Evolutionary conservation across 2,329 filamentous ascomycete genomes (phyloP), one percentile per base, ranked within the genome.

Genomic region (Cladosporium austrohemisphaericum): DNA sequence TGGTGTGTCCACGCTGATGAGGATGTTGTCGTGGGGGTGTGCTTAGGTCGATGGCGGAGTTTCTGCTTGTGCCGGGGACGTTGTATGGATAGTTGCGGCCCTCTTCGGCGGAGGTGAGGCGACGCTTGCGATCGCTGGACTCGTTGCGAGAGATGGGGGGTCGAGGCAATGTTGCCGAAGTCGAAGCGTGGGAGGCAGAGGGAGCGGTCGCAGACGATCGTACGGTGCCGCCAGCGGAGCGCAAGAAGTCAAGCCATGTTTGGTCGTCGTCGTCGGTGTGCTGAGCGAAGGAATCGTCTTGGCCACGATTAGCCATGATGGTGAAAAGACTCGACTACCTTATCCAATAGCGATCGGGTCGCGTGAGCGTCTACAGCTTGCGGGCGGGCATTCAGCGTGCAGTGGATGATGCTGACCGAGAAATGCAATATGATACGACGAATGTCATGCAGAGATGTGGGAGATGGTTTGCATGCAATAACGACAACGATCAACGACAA

Each of bases 41-140:
- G 19, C 56, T 63, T 35, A 63, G 52, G 38, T 63, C 57, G 45
- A 62, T 58, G 8, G 59, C 44, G n/a, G 47, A 51, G 10, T 32
- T 14, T 40, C 48, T 40, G 32, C 41, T 18, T 16, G 38, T 50
- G 26, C 19, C 48, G 19, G 19, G 55, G 36, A 38, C 32, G n/a
- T 28, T 22, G 32, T 60, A 57, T n/a, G 56, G 56, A 46, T 61
- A 58, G 11, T 49, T 41, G 48, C 40, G 55, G 26, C 51, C 55
- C n/a, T 55, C 56, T 26, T 60, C 56, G 9, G 53, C 44, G 18
- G 58, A 55, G 3, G 59, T 58, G 26, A 62, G 57, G 40, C 60
- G 49, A 38, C 61, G 56, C 50, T 64, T 64, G 10, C 61, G 56
- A 7, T 64, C 60, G 3, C 54, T 50, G 5, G 40, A 44, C 18